Evolutionary conservation across 1,284 basidiomycete genomes (phyloP), one percentile per base, ranked within the genome.

Genomic region (Marasmius fiardii): DNA sequence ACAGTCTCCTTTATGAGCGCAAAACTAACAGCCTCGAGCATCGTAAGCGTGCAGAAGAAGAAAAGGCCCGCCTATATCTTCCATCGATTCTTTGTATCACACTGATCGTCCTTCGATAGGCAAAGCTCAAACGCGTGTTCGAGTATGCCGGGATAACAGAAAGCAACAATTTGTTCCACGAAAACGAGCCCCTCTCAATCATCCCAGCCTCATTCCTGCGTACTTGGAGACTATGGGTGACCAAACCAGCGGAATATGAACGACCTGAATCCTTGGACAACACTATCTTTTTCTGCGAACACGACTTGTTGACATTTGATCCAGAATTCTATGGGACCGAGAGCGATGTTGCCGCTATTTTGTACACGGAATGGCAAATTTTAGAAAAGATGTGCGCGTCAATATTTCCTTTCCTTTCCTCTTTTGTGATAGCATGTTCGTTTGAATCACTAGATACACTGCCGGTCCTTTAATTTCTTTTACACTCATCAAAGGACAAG

Each of bases 261-360:
- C 81, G 88, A 41, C 90, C 90, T 1, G 75, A 76, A n/a, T 55
- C 52, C 6, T 67, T 92, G 48, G 83, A 90, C 64, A 91, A 85
- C 60, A 70, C 74, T 6, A 61, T 66, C 8, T 84, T 88, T 61
- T 63, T 91, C 43, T 93, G 90, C 70, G 72, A 81, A 56, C 91
- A 93, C 65, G 74, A 73, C 4, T 66, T 76, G 58, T 75, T 93
- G n/a, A 66, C 72, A 10, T 72, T 91, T 43, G 89, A 93, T 66
- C 83, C 88, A 1, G 86, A 85, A 60, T 64, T 75, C 1, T 73
- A 72, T 21, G 87, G 91, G 61, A 65, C 84, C 53, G 80, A 84
- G 57, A 72, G 74, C 1, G 75, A 71, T 5, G 71, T 86, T 51
- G 72, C 77, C 18, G 68, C 90, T 37, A 77, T 91, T 54, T 78